phyloP scores from a whole-genome alignment of 805 yeast genomes.

The Ogataea zsoltii region DNA sequence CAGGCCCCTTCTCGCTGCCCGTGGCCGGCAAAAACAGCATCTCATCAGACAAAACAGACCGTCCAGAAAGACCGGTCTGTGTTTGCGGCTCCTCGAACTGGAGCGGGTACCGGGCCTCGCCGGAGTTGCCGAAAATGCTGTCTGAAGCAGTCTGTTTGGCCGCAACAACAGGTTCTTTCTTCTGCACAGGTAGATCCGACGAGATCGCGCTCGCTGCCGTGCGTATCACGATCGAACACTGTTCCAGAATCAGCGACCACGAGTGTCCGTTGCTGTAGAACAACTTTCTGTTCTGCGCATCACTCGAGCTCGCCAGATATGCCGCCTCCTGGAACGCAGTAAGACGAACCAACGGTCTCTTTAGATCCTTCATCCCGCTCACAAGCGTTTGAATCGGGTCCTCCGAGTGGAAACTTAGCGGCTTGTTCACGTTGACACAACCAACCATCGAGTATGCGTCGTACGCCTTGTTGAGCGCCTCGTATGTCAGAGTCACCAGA shows the following conservation, averaged over 20 bases:
- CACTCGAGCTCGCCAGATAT: constrained; percentile 53
- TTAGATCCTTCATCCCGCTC: constrained; percentile 58
- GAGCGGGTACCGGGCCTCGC: constrained; percentile 16
- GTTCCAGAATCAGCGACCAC: constrained; percentile 63
- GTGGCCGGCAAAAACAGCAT: constrained; percentile 5
- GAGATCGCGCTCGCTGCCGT: constrained; percentile 32
- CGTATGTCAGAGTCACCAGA: constrained; percentile 48
- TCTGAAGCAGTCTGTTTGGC: constrained; percentile 1
- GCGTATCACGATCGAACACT: constrained; percentile 56
- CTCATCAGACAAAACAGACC: constrained; percentile 3
- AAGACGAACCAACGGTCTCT: constrained; percentile 47
- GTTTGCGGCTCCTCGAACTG: constrained; percentile 15
- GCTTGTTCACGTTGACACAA: constrained; percentile 64
- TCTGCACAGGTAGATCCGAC: constrained; percentile 22
- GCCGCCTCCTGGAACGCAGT: constrained; percentile 80
- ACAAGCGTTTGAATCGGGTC: constrained; percentile 65
- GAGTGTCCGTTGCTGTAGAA: constrained; percentile 47
- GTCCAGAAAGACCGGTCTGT: too few relatives aligned
- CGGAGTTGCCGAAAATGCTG: constrained; percentile 31
- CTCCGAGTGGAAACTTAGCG: constrained; percentile 57
- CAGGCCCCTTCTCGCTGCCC: background rate
- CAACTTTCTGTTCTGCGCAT: constrained; percentile 48
- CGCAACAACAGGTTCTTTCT: background rate
- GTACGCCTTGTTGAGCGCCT: constrained; percentile 55
- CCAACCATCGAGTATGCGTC: constrained; percentile 71